Conservation (phyloP, 805 yeast genomes). For the Clavispora fructus region DNA sequence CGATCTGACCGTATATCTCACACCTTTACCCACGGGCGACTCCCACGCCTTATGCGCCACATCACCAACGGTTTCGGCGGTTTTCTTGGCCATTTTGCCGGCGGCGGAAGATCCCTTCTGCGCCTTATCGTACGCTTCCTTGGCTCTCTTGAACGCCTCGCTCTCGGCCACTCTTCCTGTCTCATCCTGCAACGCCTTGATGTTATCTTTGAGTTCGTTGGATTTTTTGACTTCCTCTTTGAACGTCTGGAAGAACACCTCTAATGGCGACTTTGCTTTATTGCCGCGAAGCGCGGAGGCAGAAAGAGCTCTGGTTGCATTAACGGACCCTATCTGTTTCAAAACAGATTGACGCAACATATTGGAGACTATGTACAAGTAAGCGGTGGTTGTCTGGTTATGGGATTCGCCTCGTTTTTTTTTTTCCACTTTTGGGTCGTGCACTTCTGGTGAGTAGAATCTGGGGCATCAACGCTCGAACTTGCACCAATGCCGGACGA, state of each 20-base stretch:
- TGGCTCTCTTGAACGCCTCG: constrained; percentile 88
- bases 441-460: neutral
- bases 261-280: constrained; percentile 62
- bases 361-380: neutral
- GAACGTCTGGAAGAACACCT: constrained; percentile 91
- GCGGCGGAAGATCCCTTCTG: constrained; percentile 65
- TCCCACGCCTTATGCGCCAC: constrained; percentile 95
- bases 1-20: constrained; percentile 76
- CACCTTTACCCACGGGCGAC: constrained; percentile 82
- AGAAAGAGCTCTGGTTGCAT: constrained; percentile 8
- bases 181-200: constrained; percentile 92
- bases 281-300: constrained; percentile 6
- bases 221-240: constrained; percentile 87
- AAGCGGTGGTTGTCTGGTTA: neutral
- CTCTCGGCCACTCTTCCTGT: constrained; percentile 92
- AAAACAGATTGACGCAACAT: constrained; percentile 15
- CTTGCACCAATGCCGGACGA: neutral
- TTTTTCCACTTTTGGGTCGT: neutral
- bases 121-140: constrained; percentile 85
- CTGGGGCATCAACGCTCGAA: neutral
- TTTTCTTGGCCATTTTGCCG: constrained; percentile 72
- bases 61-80: constrained; percentile 90
- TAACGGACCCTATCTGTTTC: constrained; percentile 5
- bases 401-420: neutral
- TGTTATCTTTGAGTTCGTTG: constrained; percentile 82